Conservation (phyloP, 2,329 filamentous ascomycete genomes). For the Neonectria ditissima region DNA sequence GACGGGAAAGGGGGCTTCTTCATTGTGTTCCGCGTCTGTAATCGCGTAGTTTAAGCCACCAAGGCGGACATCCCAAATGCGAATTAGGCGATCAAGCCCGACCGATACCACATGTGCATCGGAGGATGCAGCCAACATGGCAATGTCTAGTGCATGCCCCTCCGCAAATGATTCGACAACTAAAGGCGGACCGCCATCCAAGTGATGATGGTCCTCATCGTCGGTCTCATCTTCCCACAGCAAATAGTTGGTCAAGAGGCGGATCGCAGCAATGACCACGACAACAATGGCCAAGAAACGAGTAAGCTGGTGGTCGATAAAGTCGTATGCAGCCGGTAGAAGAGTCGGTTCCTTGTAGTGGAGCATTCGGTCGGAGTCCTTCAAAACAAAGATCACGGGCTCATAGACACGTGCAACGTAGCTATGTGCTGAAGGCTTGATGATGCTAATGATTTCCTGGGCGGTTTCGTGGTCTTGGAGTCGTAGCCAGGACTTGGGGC, state of each 20-base stretch:
- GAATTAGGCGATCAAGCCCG: constrained; percentile 76
- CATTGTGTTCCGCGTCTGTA: constrained; percentile 54
- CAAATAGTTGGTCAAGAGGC: constrained; percentile 79
- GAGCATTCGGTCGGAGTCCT: constrained; percentile 74
- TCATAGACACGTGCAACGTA: constrained; percentile 82
- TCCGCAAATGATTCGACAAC: constrained; percentile 70
- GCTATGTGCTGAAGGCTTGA: constrained; percentile 77
- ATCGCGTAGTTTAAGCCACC: constrained; percentile 57
- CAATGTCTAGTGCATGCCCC: constrained; percentile 77
- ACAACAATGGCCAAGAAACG: constrained; percentile 73
- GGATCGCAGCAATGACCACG: constrained; percentile 72
- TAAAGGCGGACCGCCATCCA: constrained; percentile 62
- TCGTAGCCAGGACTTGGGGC: constrained; percentile 80
- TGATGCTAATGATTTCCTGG: constrained; percentile 78
- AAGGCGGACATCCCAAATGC: constrained; percentile 72
- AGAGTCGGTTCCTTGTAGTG: constrained; percentile 54
- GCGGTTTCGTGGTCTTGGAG: constrained; percentile 85
- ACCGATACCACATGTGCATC: constrained; percentile 76
- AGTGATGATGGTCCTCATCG: constrained; percentile 59
- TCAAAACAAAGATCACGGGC: constrained; percentile 78
- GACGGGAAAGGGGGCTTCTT: constrained; percentile 67
- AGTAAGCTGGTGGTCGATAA: constrained; percentile 68
- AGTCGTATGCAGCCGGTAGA: constrained; percentile 68
- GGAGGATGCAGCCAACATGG: constrained; percentile 70
- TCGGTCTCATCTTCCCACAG: constrained; percentile 72